Conservation (phyloP, 257 asterid species). For the Nicotiana knightiana region DNA sequence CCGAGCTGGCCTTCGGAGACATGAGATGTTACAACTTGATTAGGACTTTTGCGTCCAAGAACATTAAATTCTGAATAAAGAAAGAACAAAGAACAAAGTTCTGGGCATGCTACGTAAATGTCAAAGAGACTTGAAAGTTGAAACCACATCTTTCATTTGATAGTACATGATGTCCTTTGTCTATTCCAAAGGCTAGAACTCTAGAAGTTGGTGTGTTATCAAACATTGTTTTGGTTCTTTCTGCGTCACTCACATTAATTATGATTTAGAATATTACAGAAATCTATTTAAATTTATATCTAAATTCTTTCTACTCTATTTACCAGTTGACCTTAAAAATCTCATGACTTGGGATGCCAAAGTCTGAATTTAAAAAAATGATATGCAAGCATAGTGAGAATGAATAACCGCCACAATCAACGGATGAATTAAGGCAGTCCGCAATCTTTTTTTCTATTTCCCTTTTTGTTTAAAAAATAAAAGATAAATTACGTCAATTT, state of each 20-base stretch:
- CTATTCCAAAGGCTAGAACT: not conserved
- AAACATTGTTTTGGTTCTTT: not conserved
- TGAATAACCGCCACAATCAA: not conserved
- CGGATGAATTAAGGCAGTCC: not conserved
- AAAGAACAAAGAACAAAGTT: not conserved
- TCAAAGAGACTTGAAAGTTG: not conserved
- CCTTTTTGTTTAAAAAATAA: no score
- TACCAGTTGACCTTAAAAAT: not conserved
- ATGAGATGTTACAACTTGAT: not conserved
- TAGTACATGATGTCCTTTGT: not conserved
- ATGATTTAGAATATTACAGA: not conserved
- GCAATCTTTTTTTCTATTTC: not conserved
- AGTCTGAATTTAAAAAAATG: not conserved
- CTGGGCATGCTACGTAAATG: not conserved
- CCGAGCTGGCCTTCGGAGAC: not conserved
- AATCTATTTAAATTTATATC: not conserved
- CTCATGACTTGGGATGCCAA: not conserved
- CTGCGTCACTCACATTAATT: not conserved
- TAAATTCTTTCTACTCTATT: not conserved
- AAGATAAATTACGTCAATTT: not conserved
- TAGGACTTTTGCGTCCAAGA: not conserved
- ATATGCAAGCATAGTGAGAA: not conserved
- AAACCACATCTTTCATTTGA: not conserved
- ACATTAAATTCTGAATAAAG: not conserved
- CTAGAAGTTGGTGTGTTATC: not conserved